phyloP scores from a whole-genome alignment of 2,329 filamentous ascomycete genomes.

The Chaetomium olivaceum region DNA sequence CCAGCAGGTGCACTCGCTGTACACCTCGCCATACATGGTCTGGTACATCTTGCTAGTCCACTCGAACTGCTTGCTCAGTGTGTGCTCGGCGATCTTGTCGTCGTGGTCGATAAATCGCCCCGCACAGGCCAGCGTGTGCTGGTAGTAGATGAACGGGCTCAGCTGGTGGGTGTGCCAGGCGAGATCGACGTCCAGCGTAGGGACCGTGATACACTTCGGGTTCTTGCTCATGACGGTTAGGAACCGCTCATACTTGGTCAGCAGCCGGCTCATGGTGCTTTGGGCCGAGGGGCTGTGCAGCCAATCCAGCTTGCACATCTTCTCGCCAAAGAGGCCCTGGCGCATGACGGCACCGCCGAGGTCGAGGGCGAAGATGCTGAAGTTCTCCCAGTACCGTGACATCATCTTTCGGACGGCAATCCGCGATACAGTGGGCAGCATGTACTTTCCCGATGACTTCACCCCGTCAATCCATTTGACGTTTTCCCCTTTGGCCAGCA shows the following conservation, averaged over 20 bases:
- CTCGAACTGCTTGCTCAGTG: conserved; percentile 65
- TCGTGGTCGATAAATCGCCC: conserved; percentile 73
- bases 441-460: conserved; percentile 18
- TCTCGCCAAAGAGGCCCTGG: conserved; percentile 66
- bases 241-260: conserved; percentile 67
- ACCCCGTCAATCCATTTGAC: conserved; percentile 45
- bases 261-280: conserved; percentile 64
- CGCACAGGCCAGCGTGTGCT: conserved; percentile 52
- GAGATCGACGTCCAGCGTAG: conserved; percentile 73
- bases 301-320: conserved; percentile 77
- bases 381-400: conserved; percentile 69
- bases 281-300: conserved; percentile 67
- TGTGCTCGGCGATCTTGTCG: conserved; percentile 74
- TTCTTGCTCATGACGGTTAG: conserved; percentile 56
- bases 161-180: conserved; percentile 84
- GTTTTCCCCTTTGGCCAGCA: conserved; percentile 42
- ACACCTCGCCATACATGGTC: conserved; percentile 63
- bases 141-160: conserved; percentile 62
- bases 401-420: conserved; percentile 65
- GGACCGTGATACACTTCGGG: conserved; percentile 56
- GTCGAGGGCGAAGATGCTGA: conserved; percentile 64
- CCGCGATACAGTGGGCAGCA: conserved; percentile 31
- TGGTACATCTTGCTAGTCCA: conserved; percentile 73
- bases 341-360: conserved; percentile 65
- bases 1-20: conserved; percentile 79